Evolutionary conservation across 306 rosid genomes (phyloP).

Genomic region (Pyrus betulifolia): DNA sequence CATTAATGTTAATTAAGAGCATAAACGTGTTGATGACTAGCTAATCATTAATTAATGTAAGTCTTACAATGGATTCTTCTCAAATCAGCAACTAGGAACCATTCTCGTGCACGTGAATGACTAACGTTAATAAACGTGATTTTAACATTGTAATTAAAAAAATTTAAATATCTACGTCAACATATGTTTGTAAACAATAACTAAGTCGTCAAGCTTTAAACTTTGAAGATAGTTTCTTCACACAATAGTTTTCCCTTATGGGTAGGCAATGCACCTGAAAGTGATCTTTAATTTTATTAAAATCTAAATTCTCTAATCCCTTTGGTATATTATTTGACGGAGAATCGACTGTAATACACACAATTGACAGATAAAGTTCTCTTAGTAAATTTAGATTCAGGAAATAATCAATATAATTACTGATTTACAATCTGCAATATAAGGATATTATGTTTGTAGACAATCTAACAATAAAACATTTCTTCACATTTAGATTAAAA

Average conservation of each 20-base stretch:
- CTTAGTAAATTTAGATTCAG: background rate
- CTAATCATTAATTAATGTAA: background rate
- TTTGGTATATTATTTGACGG: background rate
- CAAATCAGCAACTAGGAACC: background rate
- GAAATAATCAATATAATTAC: background rate
- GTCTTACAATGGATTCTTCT: background rate
- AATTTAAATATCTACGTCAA: background rate
- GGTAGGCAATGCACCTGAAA: background rate
- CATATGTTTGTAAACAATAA: background rate
- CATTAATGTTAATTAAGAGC: background rate
- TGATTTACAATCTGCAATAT: too few species aligned
- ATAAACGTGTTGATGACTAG: background rate
- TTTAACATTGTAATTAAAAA: too few species aligned
- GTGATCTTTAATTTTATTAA: background rate
- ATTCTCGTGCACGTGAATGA: background rate
- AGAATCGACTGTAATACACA: background rate
- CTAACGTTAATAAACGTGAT: background rate
- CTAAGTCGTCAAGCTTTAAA: background rate
- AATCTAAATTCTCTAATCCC: background rate
- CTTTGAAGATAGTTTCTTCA: background rate
- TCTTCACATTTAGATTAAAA: too few species aligned
- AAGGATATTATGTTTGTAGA: too few species aligned
- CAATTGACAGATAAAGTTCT: background rate
- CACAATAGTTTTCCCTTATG: background rate
- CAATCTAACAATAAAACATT: too few species aligned